Evolutionary conservation across 2,329 filamentous ascomycete species (phyloP).

Genomic region (Xylaria sp.): DNA sequence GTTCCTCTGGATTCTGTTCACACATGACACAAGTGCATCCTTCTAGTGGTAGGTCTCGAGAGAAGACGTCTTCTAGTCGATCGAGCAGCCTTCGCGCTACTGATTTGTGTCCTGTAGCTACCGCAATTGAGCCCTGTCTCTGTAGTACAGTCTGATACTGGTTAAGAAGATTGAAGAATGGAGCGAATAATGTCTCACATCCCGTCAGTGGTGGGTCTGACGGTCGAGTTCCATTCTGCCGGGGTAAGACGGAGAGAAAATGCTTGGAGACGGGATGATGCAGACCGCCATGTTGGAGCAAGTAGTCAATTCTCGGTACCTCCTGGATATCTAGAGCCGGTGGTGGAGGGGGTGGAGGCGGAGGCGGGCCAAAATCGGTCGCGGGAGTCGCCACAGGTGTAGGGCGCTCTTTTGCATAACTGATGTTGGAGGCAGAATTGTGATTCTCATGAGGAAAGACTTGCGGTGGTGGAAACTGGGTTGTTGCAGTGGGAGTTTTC

Average conservation of each 20-base stretch:
- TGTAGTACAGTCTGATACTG: slow-evolving; percentile 85
- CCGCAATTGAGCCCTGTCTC: slow-evolving; percentile 89
- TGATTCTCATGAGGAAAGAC: slow-evolving; percentile 56
- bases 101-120: slow-evolving; percentile 93
- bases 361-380: slow-evolving; percentile 59
- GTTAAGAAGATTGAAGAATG: slow-evolving; percentile 84
- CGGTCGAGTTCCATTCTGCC: slow-evolving; percentile 65
- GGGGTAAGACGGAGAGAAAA: slow-evolving; percentile 74
- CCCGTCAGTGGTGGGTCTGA: slow-evolving; percentile 74
- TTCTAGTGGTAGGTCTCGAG: slow-evolving; percentile 86
- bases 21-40: slow-evolving; percentile 91
- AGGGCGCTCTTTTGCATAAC: slow-evolving; percentile 53
- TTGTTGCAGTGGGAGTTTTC: slow-evolving; percentile 67
- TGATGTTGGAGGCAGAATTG: slow-evolving; percentile 50
- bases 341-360: slow-evolving; percentile 69
- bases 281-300: slow-evolving; percentile 89
- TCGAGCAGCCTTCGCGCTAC: slow-evolving; percentile 92
- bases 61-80: slow-evolving; percentile 92
- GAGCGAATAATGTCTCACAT: slow-evolving; percentile 80
- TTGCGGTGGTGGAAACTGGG: slow-evolving; percentile 61
- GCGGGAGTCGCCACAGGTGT: slow-evolving; percentile 55
- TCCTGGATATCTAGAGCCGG: slow-evolving; percentile 77
- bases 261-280: slow-evolving; percentile 76
- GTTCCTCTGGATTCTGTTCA: slow-evolving; percentile 68
- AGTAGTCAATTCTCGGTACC: slow-evolving; percentile 87